phyloP scores from a whole-genome alignment of 306 rosid genomes.

The Rosa chinensis region DNA sequence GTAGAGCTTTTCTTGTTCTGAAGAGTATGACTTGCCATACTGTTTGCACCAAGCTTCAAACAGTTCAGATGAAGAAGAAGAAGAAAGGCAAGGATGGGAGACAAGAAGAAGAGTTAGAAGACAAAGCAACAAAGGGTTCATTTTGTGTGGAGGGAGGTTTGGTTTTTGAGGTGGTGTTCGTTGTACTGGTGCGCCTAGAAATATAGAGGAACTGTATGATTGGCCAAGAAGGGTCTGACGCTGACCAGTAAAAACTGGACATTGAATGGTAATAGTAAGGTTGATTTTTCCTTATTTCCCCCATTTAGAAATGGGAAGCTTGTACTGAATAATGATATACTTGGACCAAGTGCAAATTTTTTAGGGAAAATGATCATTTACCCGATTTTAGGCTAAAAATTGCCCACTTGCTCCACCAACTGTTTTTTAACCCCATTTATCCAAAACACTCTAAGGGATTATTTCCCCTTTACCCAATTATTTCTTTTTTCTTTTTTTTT shows the following conservation, averaged over 20 bases:
- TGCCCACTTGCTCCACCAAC: too few species aligned
- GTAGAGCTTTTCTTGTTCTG: constrained; percentile 50
- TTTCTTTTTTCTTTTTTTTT: too few species aligned
- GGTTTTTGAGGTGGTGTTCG: neutral
- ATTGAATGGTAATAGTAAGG: neutral
- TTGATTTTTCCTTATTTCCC: neutral
- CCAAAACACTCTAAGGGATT: too few species aligned
- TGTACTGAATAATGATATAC: neutral
- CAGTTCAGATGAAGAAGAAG: constrained; percentile 42
- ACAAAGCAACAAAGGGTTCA: constrained; percentile 20
- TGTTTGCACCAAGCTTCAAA: constrained; percentile 69
- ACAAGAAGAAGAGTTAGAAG: constrained; percentile 13
- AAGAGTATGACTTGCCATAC: constrained; percentile 61
- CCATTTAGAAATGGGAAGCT: neutral
- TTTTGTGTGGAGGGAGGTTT: neutral
- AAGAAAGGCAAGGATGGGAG: constrained; percentile 18
- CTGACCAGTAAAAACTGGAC: neutral
- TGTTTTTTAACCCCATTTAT: too few species aligned
- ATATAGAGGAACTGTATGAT: constrained; percentile 9
- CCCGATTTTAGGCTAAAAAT: too few species aligned
- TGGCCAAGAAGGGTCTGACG: neutral
- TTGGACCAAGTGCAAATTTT: neutral
- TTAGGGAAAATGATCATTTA: too few species aligned
- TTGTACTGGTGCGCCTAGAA: constrained; percentile 13
- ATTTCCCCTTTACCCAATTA: too few species aligned